phyloP scores from a whole-genome alignment of 2,329 filamentous ascomycete species.

The Mollisiaceae sp. region DNA sequence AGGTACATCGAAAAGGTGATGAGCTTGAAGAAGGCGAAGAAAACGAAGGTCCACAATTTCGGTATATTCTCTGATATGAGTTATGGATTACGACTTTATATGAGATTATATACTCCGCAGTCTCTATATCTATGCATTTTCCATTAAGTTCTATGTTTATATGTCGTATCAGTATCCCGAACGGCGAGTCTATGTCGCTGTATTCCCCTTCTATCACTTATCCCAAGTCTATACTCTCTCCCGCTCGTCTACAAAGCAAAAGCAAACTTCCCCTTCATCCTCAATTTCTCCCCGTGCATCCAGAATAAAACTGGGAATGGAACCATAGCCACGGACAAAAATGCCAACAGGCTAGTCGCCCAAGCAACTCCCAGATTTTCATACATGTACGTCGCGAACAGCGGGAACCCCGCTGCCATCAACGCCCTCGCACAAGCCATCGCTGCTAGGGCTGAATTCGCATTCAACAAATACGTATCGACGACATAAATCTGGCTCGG shows the following conservation, averaged over 20 bases:
- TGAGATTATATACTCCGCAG: background rate
- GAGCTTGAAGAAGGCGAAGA: conserved; percentile 26
- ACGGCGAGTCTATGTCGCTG: conserved; percentile 9
- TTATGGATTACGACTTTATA: background rate
- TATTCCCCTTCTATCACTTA: background rate
- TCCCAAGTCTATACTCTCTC: background rate
- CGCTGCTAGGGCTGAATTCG: conserved; percentile 28
- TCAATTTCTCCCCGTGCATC: conserved; percentile 41
- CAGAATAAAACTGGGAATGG: conserved; percentile 47
- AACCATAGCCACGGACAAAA: conserved; percentile 43
- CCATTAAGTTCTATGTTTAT: background rate
- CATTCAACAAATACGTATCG: conserved; percentile 47
- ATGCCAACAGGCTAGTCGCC: conserved; percentile 48
- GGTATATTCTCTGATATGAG: conserved; percentile 19
- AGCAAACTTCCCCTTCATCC: conserved; percentile 40
- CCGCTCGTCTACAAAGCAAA: conserved; percentile 21
- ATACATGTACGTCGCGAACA: conserved; percentile 50
- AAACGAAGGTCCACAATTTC: conserved; percentile 35
- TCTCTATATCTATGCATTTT: conserved; percentile 13
- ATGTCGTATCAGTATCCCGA: background rate
- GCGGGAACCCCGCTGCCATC: conserved; percentile 30
- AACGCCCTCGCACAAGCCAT: conserved; percentile 23
- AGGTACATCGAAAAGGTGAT: conserved; percentile 16
- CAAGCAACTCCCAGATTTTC: conserved; percentile 46
- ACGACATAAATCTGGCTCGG: conserved; percentile 51